Evolutionary conservation across 192 early-diverging fungal genomes (phyloP), one percentile per base, ranked within the genome.

Genomic region (Entomortierella chlamydospora): DNA sequence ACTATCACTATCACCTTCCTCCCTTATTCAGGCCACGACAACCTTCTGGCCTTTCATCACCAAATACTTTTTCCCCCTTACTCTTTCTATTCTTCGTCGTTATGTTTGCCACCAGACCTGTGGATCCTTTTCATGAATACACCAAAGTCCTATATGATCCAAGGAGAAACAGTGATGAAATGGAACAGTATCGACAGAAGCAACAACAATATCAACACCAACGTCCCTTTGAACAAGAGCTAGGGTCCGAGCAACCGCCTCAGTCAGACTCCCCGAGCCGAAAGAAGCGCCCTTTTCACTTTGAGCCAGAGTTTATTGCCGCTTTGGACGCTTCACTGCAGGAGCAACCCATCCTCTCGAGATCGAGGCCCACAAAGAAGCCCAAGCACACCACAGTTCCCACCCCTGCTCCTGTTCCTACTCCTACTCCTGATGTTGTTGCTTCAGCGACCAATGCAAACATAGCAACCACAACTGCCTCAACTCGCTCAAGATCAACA

Each of bases 301-400:
- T 79, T 65, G 74, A 79, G 37, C 74, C 74, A 31, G 74, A 79
- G 25, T 79, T 79, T 31, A 10, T 65, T 28, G 61, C 61, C 13
- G 74, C 74, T 6, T 50, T 79, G 10, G 74, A 79, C 29, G 62
- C 74, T 4, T 70, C 76, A 6, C 50, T 70, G 4, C 30, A 70
- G 2, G 67, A 70, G n/a, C 54, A 49, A 25, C 11, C 55, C 23
- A 1, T 33, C 20, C 1, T 23, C 42, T 50, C 42, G 22, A 56
- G 65, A 34, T 52, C 65, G 26, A 26, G 53, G 15, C 63, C 56
- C 4, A 29, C 18, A 39, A 70, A 64, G 55, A 70, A 61, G 15
- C 29, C 52, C 0, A 41, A 47, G 17, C 41, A 57, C 13, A 56
- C 68, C 28, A 29, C 22, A 12, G 0, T 47, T 28, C 9, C 39